phyloP scores from a whole-genome alignment of 805 yeast genomes.

The Kuraishia piskuri region DNA sequence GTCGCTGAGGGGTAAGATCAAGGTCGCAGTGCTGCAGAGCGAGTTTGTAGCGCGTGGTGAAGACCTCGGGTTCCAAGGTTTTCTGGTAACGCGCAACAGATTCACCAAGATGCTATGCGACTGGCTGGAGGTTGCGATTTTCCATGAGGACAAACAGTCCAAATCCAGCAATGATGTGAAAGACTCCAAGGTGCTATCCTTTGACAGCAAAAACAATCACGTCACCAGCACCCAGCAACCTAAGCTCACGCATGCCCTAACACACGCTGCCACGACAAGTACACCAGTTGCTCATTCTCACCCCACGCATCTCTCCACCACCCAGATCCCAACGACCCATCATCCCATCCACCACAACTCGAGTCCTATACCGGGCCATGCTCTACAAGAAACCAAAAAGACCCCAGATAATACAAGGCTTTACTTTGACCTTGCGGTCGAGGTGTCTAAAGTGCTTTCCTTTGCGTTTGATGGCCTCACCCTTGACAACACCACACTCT shows the following conservation, averaged over 20 bases:
- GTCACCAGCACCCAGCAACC: neutral
- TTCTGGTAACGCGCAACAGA: slow-evolving; percentile 11
- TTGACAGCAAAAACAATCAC: neutral
- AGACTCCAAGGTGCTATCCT: slow-evolving; percentile 10
- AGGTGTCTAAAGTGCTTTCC: slow-evolving; percentile 51
- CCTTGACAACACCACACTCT: slow-evolving; percentile 49
- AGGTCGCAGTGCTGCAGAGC: neutral
- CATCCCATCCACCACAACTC: neutral
- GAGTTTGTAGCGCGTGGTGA: neutral
- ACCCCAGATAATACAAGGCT: slow-evolving; percentile 11
- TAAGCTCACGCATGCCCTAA: neutral
- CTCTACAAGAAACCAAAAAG: neutral
- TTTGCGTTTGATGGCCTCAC: slow-evolving; percentile 46
- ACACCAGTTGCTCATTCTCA: neutral
- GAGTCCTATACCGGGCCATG: neutral
- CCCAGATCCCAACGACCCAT: neutral
- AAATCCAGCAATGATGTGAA: slow-evolving; percentile 21
- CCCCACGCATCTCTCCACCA: neutral
- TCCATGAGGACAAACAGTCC: slow-evolving; percentile 1
- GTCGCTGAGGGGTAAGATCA: neutral
- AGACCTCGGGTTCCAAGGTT: slow-evolving; percentile 1
- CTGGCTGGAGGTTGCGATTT: slow-evolving; percentile 24
- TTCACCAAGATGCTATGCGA: slow-evolving; percentile 23
- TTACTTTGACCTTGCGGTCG: slow-evolving; percentile 53
- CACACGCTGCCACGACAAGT: neutral